Base-by-base conservation (phyloP, 1,284 basidiomycete species). In the Rhodotorula sp. region DNA sequence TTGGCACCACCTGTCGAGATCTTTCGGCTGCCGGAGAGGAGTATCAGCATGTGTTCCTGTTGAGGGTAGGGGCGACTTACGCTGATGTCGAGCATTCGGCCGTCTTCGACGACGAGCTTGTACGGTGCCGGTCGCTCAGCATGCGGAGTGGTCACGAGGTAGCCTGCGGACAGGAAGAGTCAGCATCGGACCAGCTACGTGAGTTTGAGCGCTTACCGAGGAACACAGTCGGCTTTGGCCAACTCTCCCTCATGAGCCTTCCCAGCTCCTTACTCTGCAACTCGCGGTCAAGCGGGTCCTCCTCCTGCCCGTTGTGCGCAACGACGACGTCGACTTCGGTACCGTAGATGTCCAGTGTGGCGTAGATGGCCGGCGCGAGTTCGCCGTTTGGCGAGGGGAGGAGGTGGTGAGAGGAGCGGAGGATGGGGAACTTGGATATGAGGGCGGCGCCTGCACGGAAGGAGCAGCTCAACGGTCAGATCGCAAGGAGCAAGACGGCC, bases 281-380 rank as follows among this genome's bases (percentile, higher is more conserved):
- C 79, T 94, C 89, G 72, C 94, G 87, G 80, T 96, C 94, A 26
- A 93, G 80, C 0, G 89, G 86, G 62, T 93, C 92, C 79, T 95
- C 90, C 84, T 95, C 91, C 85, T 97, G 94, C 4, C 94, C 94
- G 77, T 97, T 96, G 77, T 97, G 94, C 0, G 90, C 86, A 1
- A 95, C 89, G 28, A 95, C 82, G 0, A 94, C 90, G 22, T 89
- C 88, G 30, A 95, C 87, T 61, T 86, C 84, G 1, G 87, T 88
- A 0, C 92, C 92, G 75, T 88, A 90, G 8, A 94, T 83, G 71
- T 95, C 89, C 22, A 97, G 83, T 10, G 91, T 86, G 1, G 94
- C 94, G 78, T 91, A 89, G 64, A 94, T 94, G 0, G 92, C 92
- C 0, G 94, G 94, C 0, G 94, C 94, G 24, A 97, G 86, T 80